These are phyloP conservation scores for Saccharomycopsis malanga DNA, from an alignment of 805 yeast species.

Conservation along the genomic window DNA sequence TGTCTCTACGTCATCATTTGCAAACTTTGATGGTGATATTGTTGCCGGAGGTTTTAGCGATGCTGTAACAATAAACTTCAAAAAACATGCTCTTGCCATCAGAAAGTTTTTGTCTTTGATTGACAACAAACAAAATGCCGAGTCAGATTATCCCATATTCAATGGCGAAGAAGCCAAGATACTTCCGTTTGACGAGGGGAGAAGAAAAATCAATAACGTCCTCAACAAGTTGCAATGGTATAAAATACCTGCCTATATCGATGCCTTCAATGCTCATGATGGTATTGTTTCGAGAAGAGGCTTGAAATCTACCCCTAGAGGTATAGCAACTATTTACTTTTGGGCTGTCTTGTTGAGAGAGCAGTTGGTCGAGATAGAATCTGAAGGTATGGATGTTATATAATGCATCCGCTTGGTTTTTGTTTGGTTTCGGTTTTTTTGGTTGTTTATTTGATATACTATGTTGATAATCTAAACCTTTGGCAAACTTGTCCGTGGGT, in stretches of 20 bases:
- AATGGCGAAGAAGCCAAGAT: slow-evolving; percentile 22
- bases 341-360: slow-evolving; percentile 31
- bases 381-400: too few relatives aligned
- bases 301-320: slow-evolving; percentile 41
- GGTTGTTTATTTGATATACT: not conserved
- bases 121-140: slow-evolving; percentile 6
- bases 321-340: slow-evolving; percentile 44
- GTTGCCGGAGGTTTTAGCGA: slow-evolving; percentile 11
- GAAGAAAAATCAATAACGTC: slow-evolving; percentile 39
- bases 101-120: slow-evolving; percentile 2
- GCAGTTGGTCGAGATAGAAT: not conserved
- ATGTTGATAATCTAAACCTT: not conserved
- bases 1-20: not conserved
- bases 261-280: slow-evolving; percentile 76
- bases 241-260: slow-evolving; percentile 67
- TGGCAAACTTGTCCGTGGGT: too few relatives aligned
- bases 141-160: slow-evolving; percentile 21
- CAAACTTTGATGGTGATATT: not conserved
- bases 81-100: not conserved
- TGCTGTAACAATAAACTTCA: slow-evolving; percentile 11
- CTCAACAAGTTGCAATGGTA: slow-evolving; percentile 67
- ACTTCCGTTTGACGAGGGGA: slow-evolving; percentile 33
- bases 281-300: slow-evolving; percentile 79
- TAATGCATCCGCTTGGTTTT: too few relatives aligned
- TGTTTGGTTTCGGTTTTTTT: too few relatives aligned